Conservation (phyloP, 2,329 filamentous ascomycete species). For the Nemania bipapillata region DNA sequence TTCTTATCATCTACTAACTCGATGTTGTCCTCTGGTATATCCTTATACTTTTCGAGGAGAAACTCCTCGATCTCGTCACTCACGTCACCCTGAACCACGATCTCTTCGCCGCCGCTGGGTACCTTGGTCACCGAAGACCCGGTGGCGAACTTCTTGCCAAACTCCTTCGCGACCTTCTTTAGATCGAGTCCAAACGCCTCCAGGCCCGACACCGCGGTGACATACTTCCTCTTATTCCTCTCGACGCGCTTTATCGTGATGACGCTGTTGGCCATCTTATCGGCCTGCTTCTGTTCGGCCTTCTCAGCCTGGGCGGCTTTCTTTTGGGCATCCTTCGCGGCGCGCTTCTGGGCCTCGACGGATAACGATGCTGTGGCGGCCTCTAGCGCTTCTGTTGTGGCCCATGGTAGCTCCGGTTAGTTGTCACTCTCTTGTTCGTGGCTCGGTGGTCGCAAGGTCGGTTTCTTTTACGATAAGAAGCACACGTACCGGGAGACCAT, state of each 20-base stretch:
- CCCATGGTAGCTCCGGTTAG: conserved; percentile 2
- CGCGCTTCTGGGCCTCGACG: conserved; percentile 90
- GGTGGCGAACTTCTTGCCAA: conserved; percentile 98
- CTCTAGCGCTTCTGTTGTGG: conserved; percentile 79
- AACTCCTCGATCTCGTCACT: conserved; percentile 95
- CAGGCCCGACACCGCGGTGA: conserved; percentile 89
- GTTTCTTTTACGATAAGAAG: not conserved
- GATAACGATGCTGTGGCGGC: conserved; percentile 87
- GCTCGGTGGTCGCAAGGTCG: not conserved
- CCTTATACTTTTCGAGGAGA: conserved; percentile 85
- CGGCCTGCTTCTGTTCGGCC: conserved; percentile 82
- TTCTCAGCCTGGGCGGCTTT: conserved; percentile 95
- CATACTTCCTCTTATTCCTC: conserved; percentile 96
- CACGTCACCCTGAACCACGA: conserved; percentile 96
- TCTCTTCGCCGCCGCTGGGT: conserved; percentile 87
- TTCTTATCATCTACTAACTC: conserved; percentile 96
- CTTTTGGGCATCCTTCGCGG: conserved; percentile 94
- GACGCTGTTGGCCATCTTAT: conserved; percentile 83
- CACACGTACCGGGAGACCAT: conserved; percentile 80
- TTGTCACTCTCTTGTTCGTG: not conserved
- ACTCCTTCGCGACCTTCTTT: conserved; percentile 95
- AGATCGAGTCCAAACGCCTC: conserved; percentile 91
- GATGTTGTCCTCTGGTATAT: conserved; percentile 94
- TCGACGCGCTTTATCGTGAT: conserved; percentile 96
- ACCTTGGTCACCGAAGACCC: conserved; percentile 92